These are phyloP conservation scores for Seminavis robusta DNA, from an alignment of 108 stramenopile genomes.

Conservation along the genomic window DNA sequence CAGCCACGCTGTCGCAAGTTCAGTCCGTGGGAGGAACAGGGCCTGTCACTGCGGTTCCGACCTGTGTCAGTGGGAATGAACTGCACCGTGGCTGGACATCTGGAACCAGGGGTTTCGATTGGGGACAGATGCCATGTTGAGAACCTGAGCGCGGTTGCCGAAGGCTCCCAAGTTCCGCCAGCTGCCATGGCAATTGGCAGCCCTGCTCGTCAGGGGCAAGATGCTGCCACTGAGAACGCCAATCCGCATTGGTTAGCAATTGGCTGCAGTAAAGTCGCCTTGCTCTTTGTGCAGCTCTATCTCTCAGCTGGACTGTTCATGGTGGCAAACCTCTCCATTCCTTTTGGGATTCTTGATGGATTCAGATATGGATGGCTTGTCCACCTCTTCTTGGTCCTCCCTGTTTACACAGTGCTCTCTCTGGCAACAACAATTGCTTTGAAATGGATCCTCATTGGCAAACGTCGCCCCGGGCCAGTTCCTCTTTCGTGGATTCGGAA, in stretches of 20 bases:
- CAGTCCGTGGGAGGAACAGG: conserved; percentile 2
- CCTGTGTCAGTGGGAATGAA: background rate
- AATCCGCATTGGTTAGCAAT: no score
- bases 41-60: conserved; percentile 1
- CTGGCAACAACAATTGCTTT: conserved; percentile 1
- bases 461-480: background rate
- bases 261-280: background rate
- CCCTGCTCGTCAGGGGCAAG: no score
- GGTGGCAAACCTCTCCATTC: background rate
- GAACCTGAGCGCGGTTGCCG: background rate
- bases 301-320: background rate
- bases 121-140: background rate
- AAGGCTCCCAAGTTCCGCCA: conserved; percentile 4
- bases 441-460: conserved; percentile 8
- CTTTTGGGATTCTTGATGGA: background rate
- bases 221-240: no score
- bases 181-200: background rate
- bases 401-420: background rate
- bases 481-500: no score
- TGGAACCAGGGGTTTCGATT: background rate
- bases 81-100: background rate
- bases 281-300: conserved; percentile 9
- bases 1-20: conserved; percentile 1
- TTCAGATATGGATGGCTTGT: conserved; percentile 2
- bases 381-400: background rate